Conservation (phyloP, 495 filamentous ascomycete species). For the Tuber borchii region DNA sequence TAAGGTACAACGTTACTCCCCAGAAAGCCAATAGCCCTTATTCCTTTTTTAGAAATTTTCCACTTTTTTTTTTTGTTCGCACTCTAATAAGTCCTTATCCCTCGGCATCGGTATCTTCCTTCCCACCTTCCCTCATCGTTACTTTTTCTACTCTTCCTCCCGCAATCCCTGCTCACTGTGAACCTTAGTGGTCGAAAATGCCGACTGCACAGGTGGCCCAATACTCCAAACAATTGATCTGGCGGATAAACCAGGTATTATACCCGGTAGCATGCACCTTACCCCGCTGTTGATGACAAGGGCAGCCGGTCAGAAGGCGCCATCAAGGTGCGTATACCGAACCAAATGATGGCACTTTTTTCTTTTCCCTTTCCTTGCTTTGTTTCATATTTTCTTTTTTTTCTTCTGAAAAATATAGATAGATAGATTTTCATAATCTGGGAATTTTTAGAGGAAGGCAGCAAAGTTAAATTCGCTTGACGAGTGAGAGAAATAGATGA, state of each 20-base stretch:
- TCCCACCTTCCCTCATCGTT: neutral
- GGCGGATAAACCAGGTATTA: conserved; percentile 2
- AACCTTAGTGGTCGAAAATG: neutral
- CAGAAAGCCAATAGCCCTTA: neutral
- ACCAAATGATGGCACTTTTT: conserved; percentile 6
- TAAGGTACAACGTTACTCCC: conserved; percentile 7
- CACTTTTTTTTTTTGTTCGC: conserved; percentile 4
- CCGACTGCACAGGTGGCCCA: neutral
- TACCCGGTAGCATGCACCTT: neutral
- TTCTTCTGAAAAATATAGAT: neutral
- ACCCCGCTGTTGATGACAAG: conserved; percentile 3
- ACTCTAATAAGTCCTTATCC: neutral
- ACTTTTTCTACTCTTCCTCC: conserved; percentile 1
- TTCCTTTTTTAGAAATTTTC: conserved; percentile 15
- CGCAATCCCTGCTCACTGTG: neutral
- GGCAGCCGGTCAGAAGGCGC: neutral
- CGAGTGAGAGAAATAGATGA: neutral
- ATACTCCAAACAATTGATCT: neutral
- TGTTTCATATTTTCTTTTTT: neutral
- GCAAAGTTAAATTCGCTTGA: neutral
- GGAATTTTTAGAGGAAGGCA: neutral
- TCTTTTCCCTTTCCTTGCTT: conserved; percentile 10
- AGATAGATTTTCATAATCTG: neutral
- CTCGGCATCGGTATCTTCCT: neutral
- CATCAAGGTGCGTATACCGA: conserved; percentile 1